These are phyloP conservation scores for Candida nemodendra DNA, from an alignment of 805 yeast species.

Conservation along the genomic window DNA sequence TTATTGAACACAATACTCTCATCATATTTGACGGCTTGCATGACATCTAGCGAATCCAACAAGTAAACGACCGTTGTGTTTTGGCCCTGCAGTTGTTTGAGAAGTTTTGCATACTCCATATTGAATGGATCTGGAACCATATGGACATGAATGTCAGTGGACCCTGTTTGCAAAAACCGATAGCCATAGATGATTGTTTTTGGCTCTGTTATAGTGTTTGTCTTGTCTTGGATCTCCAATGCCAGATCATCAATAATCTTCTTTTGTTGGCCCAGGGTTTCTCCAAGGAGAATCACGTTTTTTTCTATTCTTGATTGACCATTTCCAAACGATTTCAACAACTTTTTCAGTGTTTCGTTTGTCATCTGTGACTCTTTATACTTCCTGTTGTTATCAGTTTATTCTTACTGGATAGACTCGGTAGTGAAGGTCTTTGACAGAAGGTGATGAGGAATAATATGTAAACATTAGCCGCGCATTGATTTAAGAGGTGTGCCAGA, in stretches of 20 bases:
- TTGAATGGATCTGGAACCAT: constrained; percentile 8
- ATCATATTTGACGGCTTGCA: background rate
- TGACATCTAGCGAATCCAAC: constrained; percentile 1
- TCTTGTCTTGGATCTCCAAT: background rate
- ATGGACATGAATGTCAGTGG: constrained; percentile 8
- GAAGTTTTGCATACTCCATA: background rate
- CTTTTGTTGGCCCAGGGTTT: constrained; percentile 3
- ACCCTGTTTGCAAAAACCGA: constrained; percentile 6
- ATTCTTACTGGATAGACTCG: too few relatives aligned
- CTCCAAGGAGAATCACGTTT: constrained; percentile 13
- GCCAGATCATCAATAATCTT: constrained; percentile 4
- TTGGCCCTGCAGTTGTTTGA: constrained; percentile 3
- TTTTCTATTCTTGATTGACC: constrained; percentile 1
- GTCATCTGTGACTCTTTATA: too few relatives aligned
- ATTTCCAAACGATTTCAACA: constrained; percentile 9
- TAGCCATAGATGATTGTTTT: constrained; percentile 13
- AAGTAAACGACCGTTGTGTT: constrained; percentile 5
- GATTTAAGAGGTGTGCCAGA: too few relatives aligned
- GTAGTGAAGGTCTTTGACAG: background rate
- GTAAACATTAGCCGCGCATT: too few relatives aligned
- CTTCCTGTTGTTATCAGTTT: too few relatives aligned
- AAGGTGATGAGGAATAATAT: too few relatives aligned
- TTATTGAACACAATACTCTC: background rate
- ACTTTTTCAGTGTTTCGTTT: constrained; percentile 7
- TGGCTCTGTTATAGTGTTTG: too few relatives aligned